phyloP scores from a whole-genome alignment of 2,329 filamentous ascomycete species.

The Rutstroemia sp. region DNA sequence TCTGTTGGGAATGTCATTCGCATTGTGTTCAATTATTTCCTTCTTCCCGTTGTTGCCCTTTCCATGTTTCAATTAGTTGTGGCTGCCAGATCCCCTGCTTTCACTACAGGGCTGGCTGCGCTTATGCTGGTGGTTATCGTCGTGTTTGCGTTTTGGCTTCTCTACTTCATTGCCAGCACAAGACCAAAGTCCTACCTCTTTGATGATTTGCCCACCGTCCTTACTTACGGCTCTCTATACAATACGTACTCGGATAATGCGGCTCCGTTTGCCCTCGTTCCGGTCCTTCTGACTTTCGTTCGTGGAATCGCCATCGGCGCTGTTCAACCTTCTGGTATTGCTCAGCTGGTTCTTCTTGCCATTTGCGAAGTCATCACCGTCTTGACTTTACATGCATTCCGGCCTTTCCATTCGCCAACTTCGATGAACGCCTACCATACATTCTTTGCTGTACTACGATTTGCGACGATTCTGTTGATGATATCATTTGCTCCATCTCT shows the following conservation, averaged over 20 bases:
- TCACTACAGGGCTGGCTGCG: slow-evolving; percentile 66
- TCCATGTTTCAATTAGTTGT: slow-evolving; percentile 90
- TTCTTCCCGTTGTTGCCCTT: slow-evolving; percentile 77
- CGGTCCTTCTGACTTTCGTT: slow-evolving; percentile 75
- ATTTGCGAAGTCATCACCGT: slow-evolving; percentile 92
- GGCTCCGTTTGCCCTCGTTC: slow-evolving; percentile 81
- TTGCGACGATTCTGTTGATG: slow-evolving; percentile 69
- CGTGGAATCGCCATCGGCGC: slow-evolving; percentile 88
- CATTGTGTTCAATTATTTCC: slow-evolving; percentile 85
- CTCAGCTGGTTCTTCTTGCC: slow-evolving; percentile 83
- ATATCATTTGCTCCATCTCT: slow-evolving; percentile 80
- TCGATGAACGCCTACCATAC: slow-evolving; percentile 97
- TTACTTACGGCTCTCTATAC: slow-evolving; percentile 88
- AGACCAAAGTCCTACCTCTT: slow-evolving; percentile 82
- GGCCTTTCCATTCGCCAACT: slow-evolving; percentile 81
- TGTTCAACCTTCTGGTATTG: slow-evolving; percentile 85
- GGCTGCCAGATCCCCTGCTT: slow-evolving; percentile 57
- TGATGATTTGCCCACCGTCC: slow-evolving; percentile 82
- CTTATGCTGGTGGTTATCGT: slow-evolving; percentile 67
- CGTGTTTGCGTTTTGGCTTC: slow-evolving; percentile 68
- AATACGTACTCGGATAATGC: slow-evolving; percentile 96
- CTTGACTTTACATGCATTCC: slow-evolving; percentile 79
- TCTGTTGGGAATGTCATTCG: slow-evolving; percentile 71
- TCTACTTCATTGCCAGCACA: slow-evolving; percentile 72
- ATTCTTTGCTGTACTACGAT: slow-evolving; percentile 70